phyloP scores from a whole-genome alignment of 2,329 filamentous ascomycete genomes.

The Aspergillus novoparasiticus region DNA sequence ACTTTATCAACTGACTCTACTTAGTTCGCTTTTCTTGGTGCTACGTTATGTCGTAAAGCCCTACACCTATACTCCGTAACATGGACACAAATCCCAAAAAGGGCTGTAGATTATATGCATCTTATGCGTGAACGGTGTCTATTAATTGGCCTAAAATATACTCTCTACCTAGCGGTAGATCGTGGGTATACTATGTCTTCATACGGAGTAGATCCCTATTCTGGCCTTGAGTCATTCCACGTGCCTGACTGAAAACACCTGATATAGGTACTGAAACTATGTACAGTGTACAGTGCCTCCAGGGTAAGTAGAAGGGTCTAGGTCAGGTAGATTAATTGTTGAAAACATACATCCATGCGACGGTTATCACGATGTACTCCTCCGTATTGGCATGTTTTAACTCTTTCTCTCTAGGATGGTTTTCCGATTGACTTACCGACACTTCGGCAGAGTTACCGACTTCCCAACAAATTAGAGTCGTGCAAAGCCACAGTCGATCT shows the following conservation, averaged over 20 bases:
- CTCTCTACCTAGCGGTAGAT: not conserved
- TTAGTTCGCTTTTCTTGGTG: conserved; percentile 6
- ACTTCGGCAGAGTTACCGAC: not conserved
- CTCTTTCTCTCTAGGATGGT: not conserved
- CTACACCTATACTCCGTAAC: not conserved
- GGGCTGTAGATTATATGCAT: not conserved
- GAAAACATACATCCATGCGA: too few species aligned
- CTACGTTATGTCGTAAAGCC: not conserved
- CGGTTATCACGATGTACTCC: not conserved
- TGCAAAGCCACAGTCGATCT: conserved; percentile 6
- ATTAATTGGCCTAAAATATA: not conserved
- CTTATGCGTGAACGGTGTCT: not conserved
- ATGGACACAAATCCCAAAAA: not conserved
- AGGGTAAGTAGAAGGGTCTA: not conserved
- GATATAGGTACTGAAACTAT: not conserved
- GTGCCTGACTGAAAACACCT: too few species aligned
- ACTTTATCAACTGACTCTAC: conserved; percentile 1
- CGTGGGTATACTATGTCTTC: not conserved
- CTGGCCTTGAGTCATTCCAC: not conserved
- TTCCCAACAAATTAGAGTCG: not conserved
- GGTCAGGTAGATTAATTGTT: too few species aligned
- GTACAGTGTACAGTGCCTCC: not conserved
- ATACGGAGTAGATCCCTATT: not conserved
- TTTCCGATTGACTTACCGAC: not conserved
- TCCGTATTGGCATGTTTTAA: not conserved